Percentiles rank a stretch among this genome's conserved stretches.
Conservation (phyloP, 345 rosid genomes). For the Physaria fendleri region DNA sequence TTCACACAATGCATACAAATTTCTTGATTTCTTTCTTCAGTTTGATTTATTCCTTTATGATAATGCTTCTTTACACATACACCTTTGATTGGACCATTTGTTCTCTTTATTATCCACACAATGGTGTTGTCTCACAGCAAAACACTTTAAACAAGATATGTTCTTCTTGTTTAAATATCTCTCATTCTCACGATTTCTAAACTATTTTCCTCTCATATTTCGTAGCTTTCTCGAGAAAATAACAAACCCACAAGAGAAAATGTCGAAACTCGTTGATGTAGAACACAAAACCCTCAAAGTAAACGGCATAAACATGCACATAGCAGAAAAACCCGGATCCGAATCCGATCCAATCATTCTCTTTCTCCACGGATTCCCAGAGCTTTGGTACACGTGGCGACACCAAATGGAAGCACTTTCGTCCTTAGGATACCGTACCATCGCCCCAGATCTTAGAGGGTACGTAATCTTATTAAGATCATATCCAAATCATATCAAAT, state of each 20-base stretch:
- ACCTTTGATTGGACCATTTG: neutral
- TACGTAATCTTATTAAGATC: no score
- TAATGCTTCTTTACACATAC: neutral
- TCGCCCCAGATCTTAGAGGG: conserved; percentile 34
- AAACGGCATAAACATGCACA: conserved; percentile 70
- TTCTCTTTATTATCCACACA: neutral
- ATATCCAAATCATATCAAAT: no score
- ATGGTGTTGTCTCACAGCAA: neutral
- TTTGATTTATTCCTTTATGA: neutral
- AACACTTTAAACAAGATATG: neutral
- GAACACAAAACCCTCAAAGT: conserved; percentile 45
- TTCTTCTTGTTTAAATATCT: neutral
- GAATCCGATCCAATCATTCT: conserved; percentile 22
- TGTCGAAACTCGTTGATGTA: conserved; percentile 38
- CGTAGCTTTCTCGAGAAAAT: neutral
- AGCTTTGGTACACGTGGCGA: conserved; percentile 39
- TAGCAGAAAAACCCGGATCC: conserved; percentile 57
- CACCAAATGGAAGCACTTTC: conserved; percentile 29
- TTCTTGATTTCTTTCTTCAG: neutral
- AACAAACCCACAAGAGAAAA: neutral
- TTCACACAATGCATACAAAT: neutral
- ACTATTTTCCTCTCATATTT: neutral
- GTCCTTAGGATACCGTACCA: conserved; percentile 24
- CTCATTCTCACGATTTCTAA: neutral
- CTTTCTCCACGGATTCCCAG: conserved; percentile 35